phyloP scores from a whole-genome alignment of 75 land plant species.

The Pinus albicaulis region DNA sequence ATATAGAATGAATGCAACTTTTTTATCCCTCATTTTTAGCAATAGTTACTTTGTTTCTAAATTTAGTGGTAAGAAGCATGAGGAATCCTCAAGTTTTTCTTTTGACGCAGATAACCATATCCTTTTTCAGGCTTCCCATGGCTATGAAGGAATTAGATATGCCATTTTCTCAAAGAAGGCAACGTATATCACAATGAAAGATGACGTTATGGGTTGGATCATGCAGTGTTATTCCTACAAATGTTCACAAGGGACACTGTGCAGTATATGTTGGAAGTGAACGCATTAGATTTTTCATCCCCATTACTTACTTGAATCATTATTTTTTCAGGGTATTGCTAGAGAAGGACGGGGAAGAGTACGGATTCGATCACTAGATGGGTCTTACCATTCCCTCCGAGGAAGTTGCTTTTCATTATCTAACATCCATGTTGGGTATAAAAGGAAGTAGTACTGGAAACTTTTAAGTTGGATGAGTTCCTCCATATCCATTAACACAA shows the following conservation, averaged over 20 bases:
- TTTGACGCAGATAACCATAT: not conserved
- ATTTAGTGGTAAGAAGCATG: slow-evolving; percentile 6
- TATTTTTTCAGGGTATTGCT: slow-evolving; percentile 51
- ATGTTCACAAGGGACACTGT: slow-evolving; percentile 24
- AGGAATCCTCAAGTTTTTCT: not conserved
- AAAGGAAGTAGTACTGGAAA: not conserved
- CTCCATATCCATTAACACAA: not conserved
- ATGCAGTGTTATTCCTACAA: not conserved
- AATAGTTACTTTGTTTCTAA: not conserved
- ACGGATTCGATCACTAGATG: slow-evolving; percentile 27
- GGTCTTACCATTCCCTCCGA: slow-evolving; percentile 60
- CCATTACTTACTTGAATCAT: slow-evolving; percentile 38
- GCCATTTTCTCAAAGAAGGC: not conserved
- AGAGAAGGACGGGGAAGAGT: slow-evolving; percentile 76
- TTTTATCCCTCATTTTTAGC: no score
- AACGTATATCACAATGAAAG: not conserved
- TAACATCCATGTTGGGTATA: not conserved
- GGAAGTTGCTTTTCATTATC: slow-evolving; percentile 18
- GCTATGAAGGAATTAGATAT: not conserved
- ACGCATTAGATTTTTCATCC: slow-evolving; percentile 1
- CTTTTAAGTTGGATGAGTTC: not conserved
- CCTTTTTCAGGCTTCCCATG: not conserved
- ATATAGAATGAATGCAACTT: no score
- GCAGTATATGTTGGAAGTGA: slow-evolving; percentile 48
- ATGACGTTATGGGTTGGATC: not conserved